Percentiles rank a stretch among this genome's conserved stretches.
phyloP scores from a whole-genome alignment of 352 stramenopile genomes.

The Pythium chondricola region DNA sequence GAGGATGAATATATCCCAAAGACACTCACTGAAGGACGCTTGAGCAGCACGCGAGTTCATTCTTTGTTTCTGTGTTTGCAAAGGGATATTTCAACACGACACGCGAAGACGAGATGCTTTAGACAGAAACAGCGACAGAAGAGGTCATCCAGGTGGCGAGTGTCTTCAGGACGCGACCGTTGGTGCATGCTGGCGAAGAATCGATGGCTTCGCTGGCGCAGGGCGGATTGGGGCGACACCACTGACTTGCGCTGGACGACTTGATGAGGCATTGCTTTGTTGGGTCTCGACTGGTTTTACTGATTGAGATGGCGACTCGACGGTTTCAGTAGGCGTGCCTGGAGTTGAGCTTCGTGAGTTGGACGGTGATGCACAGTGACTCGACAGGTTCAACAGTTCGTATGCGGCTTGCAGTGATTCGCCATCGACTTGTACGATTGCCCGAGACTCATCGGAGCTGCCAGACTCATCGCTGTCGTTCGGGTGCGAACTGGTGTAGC shows the following conservation, averaged over 20 bases:
- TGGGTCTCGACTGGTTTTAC: not conserved
- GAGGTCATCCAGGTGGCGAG: no score
- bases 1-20: no score
- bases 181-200: not conserved
- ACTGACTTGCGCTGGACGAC: no score
- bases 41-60: no score
- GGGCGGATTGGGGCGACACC: slow-evolving; percentile 2
- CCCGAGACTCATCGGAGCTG: slow-evolving; percentile 10
- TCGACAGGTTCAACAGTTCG: slow-evolving; percentile 54
- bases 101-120: no score
- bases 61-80: no score
- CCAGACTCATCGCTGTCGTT: slow-evolving; percentile 14
- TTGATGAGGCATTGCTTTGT: no score
- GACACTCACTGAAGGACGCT: no score
- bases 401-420: slow-evolving; percentile 69
- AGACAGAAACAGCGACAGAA: not conserved
- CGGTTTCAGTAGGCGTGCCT: not conserved
- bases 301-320: not conserved
- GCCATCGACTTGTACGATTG: no score
- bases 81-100: no score
- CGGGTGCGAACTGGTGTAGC: slow-evolving; percentile 1
- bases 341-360: slow-evolving; percentile 12
- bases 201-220: slow-evolving; percentile 10
- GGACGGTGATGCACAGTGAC: slow-evolving; percentile 8
- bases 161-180: no score